Evolutionary conservation across 2,329 filamentous ascomycete species (phyloP).

Genomic region (Penicillium sp.): DNA sequence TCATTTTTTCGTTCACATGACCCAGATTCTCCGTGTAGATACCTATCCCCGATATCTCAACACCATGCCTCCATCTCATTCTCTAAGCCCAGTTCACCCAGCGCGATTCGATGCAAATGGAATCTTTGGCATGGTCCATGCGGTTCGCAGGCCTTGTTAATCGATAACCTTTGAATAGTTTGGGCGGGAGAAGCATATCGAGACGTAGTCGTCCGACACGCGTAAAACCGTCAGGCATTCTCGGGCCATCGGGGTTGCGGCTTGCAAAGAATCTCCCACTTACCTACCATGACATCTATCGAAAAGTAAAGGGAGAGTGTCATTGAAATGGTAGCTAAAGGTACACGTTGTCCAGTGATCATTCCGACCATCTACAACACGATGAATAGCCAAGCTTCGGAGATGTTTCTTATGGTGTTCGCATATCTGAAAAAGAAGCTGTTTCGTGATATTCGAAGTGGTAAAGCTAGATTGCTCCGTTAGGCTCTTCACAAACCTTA

Average conservation of each 20-base stretch:
- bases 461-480: not conserved
- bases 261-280: not conserved
- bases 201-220: not conserved
- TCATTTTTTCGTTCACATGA: not conserved
- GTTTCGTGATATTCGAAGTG: not conserved
- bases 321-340: not conserved
- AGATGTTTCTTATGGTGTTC: not conserved
- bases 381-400: not conserved
- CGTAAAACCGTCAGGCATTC: not conserved
- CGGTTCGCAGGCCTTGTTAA: not conserved
- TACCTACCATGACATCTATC: not conserved
- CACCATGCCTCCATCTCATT: not conserved
- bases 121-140: not conserved
- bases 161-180: not conserved
- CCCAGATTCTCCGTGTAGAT: not conserved
- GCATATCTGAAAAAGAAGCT: not conserved
- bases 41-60: not conserved
- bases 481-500: not conserved
- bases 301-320: not conserved
- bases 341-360: not conserved
- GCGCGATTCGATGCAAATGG: not conserved
- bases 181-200: not conserved
- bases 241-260: not conserved
- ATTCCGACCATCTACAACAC: not conserved
- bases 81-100: not conserved